Evolutionary conservation across 225 moss, liverwort and hornwort genomes (phyloP), one percentile per base, ranked within the genome.

Genomic region (Polytrichum formosum): DNA sequence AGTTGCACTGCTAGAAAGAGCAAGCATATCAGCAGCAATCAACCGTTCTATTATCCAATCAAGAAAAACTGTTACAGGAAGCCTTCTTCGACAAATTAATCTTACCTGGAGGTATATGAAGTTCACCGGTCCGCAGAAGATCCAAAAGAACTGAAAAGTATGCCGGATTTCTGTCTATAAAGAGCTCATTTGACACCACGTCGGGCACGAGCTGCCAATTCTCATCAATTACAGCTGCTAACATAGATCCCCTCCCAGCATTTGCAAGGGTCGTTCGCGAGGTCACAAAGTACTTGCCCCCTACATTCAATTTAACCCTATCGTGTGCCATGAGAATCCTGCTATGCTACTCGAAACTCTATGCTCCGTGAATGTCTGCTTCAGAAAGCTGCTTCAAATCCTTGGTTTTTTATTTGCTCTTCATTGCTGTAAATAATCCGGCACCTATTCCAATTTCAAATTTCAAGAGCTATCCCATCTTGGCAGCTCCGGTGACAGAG

Each of bases 211-310:
- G 74, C 76, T 85, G 80, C 89, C 89, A 89, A 66, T 80, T 83
- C 28, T 86, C 86, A 70, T 86, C 86, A 31, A 89, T 86, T 65
- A 84, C 78, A 21, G 89, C 86, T 37, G 86, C 83, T 61, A 89
- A 75, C 89, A 89, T 89, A 58, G 89, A 89, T 16, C 83, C 86
- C 66, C 89, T 79, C 64, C 89, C 89, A 68, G 86, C 86, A 77
- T 89, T 89, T 54, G 78, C 81, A 60, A 89, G 83, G 55, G 89
- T 89, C 19, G 89, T 86, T 18, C 89, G 76, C 46, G 87, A 87
- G 22, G 89, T 89, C 59, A 84, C 86, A 66, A 89, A 89, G 21
- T 73, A 65, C 59, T 89, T 84, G 55, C 89, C 89, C 19, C 89
- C 89, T 18, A 89, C 89, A 78, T 89, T 89, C 73, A 89, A 69